phyloP scores from a whole-genome alignment of 257 asterid species.

The Perilla frutescens region DNA sequence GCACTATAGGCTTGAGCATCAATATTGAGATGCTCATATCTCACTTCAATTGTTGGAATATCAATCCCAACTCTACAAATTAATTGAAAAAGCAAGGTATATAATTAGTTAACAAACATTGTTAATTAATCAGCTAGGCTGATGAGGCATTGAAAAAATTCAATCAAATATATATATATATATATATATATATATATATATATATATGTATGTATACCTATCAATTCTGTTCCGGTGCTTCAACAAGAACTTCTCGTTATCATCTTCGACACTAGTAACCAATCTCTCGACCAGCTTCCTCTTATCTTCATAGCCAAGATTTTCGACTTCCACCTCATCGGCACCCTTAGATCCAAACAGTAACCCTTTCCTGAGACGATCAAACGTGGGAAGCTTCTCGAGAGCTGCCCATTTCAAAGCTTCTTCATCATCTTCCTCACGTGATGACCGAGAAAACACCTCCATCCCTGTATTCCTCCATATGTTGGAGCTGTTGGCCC shows the following conservation, averaged over 20 bases:
- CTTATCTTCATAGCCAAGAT: conserved; percentile 61
- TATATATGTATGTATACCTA: conserved; percentile 40
- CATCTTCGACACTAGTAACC: conserved; percentile 67
- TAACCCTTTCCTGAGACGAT: conserved; percentile 66
- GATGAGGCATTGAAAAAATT: too few species aligned
- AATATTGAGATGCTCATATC: conserved; percentile 50
- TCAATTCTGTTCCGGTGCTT: conserved; percentile 61
- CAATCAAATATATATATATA: too few species aligned
- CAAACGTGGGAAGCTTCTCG: conserved; percentile 71
- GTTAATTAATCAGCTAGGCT: too few species aligned
- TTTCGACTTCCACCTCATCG: conserved; percentile 50
- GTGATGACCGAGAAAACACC: conserved; percentile 53
- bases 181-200: too few species aligned
- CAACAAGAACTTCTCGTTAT: conserved; percentile 63
- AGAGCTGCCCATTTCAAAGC: conserved; percentile 83
- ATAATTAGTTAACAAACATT: too few species aligned
- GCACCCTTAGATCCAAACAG: conserved; percentile 58
- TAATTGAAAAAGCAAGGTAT: not conserved
- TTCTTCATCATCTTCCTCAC: conserved; percentile 78
- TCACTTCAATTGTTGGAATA: conserved; percentile 61
- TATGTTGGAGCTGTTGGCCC: conserved; percentile 49
- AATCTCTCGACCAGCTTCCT: conserved; percentile 56
- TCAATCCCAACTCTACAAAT: conserved; percentile 60
- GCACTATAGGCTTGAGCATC: conserved; percentile 52
- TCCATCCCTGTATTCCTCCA: conserved; percentile 57